phyloP scores from a whole-genome alignment of 257 asterid genomes.

The Ehretia macrophylla region DNA sequence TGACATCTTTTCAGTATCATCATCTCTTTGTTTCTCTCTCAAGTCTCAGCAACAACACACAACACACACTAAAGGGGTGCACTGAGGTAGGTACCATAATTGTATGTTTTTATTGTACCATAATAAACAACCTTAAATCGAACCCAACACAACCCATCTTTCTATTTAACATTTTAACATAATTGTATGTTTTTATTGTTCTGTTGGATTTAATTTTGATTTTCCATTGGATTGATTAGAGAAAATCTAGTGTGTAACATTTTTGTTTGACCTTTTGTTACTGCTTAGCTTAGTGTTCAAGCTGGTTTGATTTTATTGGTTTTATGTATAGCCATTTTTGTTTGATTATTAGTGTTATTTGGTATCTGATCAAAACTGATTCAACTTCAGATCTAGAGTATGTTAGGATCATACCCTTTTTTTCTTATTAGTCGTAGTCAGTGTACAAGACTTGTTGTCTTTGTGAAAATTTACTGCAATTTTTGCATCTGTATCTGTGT shows the following conservation, averaged over 20 bases:
- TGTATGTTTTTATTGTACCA: no score
- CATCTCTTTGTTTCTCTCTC: neutral
- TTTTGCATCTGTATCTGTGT: no score
- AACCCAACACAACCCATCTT: neutral
- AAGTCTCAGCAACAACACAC: neutral
- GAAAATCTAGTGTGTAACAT: no score
- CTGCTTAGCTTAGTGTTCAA: slow-evolving; percentile 2
- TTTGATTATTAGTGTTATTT: no score
- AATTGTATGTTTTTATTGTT: neutral
- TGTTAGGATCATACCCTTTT: neutral
- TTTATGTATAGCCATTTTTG: no score
- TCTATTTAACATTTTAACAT: neutral
- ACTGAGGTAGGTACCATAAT: neutral
- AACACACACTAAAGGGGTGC: neutral
- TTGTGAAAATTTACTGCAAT: neutral
- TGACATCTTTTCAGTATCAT: no score
- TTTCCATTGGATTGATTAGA: no score
- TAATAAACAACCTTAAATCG: neutral
- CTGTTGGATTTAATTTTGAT: no score
- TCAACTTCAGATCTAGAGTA: slow-evolving; percentile 11
- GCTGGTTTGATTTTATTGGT: slow-evolving; percentile 2
- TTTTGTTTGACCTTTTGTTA: neutral
- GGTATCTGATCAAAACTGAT: no score
- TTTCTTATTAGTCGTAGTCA: neutral
- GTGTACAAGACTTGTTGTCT: neutral